These are phyloP conservation scores for Myriosclerotinia curreyana DNA, from an alignment of 2,329 filamentous ascomycete genomes.

Conservation along the genomic window DNA sequence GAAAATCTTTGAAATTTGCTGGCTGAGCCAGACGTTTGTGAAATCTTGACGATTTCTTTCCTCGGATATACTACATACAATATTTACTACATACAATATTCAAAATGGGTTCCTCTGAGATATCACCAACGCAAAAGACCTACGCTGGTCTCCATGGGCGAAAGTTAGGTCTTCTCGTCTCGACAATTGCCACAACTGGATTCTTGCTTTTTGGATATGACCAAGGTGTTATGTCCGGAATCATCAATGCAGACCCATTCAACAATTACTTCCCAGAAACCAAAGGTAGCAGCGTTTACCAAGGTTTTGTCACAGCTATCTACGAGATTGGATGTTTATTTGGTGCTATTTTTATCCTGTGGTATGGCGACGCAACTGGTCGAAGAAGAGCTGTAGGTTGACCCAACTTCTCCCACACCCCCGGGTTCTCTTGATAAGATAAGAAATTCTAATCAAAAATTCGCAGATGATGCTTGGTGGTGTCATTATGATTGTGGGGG, in stretches of 20 bases:
- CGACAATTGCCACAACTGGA: conserved; percentile 68
- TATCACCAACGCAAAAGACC: conserved; percentile 22
- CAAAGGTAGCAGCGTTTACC: conserved; percentile 46
- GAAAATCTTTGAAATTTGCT: conserved; percentile 13
- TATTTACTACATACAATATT: neutral
- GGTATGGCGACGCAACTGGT: conserved; percentile 54
- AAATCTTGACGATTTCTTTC: conserved; percentile 17
- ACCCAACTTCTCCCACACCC: conserved; percentile 1
- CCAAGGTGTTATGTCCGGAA: conserved; percentile 80
- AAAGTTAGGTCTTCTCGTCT: conserved; percentile 65
- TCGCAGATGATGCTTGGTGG: conserved; percentile 52
- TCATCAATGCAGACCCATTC: conserved; percentile 66
- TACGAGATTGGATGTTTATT: conserved; percentile 56
- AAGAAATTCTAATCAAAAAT: conserved; percentile 30
- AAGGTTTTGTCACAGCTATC: conserved; percentile 54
- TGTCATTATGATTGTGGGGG: conserved; percentile 57
- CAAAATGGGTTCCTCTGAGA: conserved; percentile 13
- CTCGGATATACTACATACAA: neutral
- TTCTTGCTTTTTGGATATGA: conserved; percentile 89
- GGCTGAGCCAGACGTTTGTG: conserved; percentile 16
- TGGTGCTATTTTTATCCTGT: conserved; percentile 48
- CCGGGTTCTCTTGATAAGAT: conserved; percentile 44
- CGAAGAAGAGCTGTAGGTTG: conserved; percentile 54
- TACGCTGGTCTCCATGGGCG: conserved; percentile 63
- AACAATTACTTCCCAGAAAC: conserved; percentile 76